A percentile compares a stretch with the other conserved stretches of the same genome.
These are phyloP conservation scores for Scedosporium apiospermum DNA, from an alignment of 2,329 filamentous ascomycete genomes.

Conservation along the genomic window DNA sequence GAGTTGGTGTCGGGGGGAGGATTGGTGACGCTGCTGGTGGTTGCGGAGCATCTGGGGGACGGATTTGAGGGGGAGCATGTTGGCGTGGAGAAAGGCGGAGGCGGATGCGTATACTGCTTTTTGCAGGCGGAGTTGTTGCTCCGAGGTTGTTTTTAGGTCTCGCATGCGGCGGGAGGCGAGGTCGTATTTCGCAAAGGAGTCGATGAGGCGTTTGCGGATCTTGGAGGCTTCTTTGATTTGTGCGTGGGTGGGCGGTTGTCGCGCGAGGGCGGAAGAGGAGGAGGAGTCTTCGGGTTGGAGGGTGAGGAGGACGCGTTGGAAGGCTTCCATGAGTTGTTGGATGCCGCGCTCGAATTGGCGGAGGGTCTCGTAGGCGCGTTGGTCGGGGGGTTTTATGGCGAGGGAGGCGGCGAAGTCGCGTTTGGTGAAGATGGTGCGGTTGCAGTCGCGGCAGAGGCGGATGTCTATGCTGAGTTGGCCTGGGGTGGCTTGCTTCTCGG, in stretches of 20 bases:
- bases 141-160: slow-evolving; percentile 63
- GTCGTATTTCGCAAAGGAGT: slow-evolving; percentile 84
- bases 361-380: slow-evolving; percentile 74
- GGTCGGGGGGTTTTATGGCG: slow-evolving; percentile 58
- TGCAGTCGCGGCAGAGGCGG: slow-evolving; percentile 89
- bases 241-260: slow-evolving; percentile 39
- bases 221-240: slow-evolving; percentile 82
- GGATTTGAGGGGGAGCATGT: slow-evolving; percentile 81
- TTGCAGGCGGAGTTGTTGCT: slow-evolving; percentile 66
- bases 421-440: slow-evolving; percentile 48
- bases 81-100: slow-evolving; percentile 72
- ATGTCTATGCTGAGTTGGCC: slow-evolving; percentile 65
- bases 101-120: slow-evolving; percentile 76
- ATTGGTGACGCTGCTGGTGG: slow-evolving; percentile 12
- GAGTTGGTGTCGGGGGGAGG: background rate
- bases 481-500: slow-evolving; percentile 27
- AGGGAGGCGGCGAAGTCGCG: slow-evolving; percentile 70
- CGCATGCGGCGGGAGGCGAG: slow-evolving; percentile 70
- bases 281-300: slow-evolving; percentile 33
- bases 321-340: slow-evolving; percentile 67
- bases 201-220: slow-evolving; percentile 79
- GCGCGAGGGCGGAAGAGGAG: slow-evolving; percentile 8
- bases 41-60: slow-evolving; percentile 55
- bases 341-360: slow-evolving; percentile 85
- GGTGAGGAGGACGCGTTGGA: slow-evolving; percentile 65